phyloP scores from a whole-genome alignment of 2,329 filamentous ascomycete genomes.

The Neonectria punicea region DNA sequence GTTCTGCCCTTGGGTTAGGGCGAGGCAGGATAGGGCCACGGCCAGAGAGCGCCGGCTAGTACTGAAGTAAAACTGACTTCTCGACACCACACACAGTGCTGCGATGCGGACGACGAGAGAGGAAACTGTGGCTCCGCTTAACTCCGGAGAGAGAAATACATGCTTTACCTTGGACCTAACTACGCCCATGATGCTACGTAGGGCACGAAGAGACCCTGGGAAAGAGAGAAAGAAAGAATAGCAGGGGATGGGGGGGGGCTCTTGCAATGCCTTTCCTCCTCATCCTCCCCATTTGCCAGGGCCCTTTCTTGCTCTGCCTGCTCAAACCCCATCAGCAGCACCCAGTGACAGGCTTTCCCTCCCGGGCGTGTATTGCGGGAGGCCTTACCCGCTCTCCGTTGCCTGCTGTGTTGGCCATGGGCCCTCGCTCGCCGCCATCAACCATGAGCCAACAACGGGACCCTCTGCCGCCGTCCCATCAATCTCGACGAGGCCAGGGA shows the following conservation, averaged over 20 bases:
- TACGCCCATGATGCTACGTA: too few relatives aligned
- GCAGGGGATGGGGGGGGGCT: too few relatives aligned
- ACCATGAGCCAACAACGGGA: neutral
- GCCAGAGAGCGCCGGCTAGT: neutral
- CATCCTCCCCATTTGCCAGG: neutral
- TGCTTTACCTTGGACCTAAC: too few relatives aligned
- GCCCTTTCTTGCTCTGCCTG: neutral
- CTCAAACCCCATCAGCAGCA: neutral
- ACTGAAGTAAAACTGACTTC: neutral
- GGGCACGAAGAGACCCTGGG: too few relatives aligned
- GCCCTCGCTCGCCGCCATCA: neutral
- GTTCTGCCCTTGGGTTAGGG: slow-evolving; percentile 2
- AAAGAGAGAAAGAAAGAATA: too few relatives aligned
- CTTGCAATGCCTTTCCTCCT: neutral
- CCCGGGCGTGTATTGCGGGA: neutral
- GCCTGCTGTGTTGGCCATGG: neutral
- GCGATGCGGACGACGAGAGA: neutral
- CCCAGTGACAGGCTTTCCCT: neutral
- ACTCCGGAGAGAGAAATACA: neutral
- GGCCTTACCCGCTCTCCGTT: neutral
- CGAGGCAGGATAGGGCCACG: slow-evolving; percentile 22
- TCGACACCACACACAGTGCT: neutral
- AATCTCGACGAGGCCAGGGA: neutral
- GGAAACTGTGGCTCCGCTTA: neutral
- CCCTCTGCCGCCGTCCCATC: slow-evolving; percentile 6